A percentile compares a stretch with the other conserved stretches of the same genome.
Evolutionary conservation across 2,329 filamentous ascomycete genomes (phyloP).

Genomic region (Aspergillus sp.): DNA sequence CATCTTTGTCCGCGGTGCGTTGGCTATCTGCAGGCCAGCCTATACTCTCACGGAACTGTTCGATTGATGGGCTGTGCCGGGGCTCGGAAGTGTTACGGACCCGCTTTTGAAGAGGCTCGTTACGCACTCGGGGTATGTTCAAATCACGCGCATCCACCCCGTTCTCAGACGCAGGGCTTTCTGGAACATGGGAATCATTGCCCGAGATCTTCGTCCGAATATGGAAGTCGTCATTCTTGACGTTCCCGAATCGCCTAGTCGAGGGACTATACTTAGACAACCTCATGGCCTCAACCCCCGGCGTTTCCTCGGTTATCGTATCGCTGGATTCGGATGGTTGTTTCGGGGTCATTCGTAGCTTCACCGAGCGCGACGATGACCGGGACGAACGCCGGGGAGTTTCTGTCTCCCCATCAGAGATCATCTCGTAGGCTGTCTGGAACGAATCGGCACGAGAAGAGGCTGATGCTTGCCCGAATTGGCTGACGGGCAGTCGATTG

Average conservation of each 20-base stretch:
- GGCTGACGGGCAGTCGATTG: conserved; percentile 40
- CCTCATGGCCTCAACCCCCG: background rate
- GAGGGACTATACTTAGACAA: background rate
- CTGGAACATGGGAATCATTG: conserved; percentile 2
- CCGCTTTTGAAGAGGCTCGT: conserved; percentile 32
- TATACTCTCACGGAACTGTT: conserved; percentile 49
- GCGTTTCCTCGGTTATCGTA: conserved; percentile 1
- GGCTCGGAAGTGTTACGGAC: conserved; percentile 26
- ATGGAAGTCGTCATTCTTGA: background rate
- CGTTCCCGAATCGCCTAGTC: background rate
- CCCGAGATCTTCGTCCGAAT: conserved; percentile 5
- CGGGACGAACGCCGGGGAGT: conserved; percentile 23
- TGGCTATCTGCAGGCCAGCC: conserved; percentile 46
- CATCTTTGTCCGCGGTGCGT: conserved; percentile 24
- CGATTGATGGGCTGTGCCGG: conserved; percentile 38
- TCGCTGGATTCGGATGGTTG: conserved; percentile 19
- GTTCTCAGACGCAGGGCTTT: background rate
- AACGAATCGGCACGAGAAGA: conserved; percentile 68
- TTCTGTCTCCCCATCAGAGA: conserved; percentile 58
- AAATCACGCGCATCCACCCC: conserved; percentile 16
- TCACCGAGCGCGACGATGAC: conserved; percentile 17
- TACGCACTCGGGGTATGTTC: conserved; percentile 22
- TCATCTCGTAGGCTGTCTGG: conserved; percentile 66
- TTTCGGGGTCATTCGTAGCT: conserved; percentile 16
- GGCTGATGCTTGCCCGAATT: conserved; percentile 55